Base-by-base conservation (phyloP, 106 monocot species). In the Dendrobium catenatum region DNA sequence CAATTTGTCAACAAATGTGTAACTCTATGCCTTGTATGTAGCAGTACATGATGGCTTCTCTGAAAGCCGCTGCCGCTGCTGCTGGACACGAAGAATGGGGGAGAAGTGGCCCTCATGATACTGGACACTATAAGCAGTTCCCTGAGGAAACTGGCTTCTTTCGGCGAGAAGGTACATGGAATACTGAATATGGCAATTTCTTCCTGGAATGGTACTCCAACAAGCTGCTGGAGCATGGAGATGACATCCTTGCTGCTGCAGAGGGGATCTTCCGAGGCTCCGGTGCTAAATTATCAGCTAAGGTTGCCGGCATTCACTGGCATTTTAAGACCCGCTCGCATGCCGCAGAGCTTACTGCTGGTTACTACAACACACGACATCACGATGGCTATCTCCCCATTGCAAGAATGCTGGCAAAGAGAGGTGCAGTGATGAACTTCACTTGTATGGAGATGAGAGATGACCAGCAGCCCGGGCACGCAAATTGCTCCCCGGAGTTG, bases 361-460 rank as follows among this genome's bases (percentile, higher is more conserved):
- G 96, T 3, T 96, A 96, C 80, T 96, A 94, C 92, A 96, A 96
- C 89, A 92, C 94, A 1, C 55, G 90, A 22, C 11, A 81, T 24
- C 59, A 77, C 13, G 88, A 95, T 6, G 91, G 93, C 3, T 95
- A 95, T 80, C 22, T 85, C 5, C 88, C 91, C 1, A 79, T 95
- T 18, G 95, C 91, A 0, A 42, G 49, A 55, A 77, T 87, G 89
- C 66, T 95, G 73, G 88, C 88, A 7, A 85, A 64, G 79, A 37
- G 78, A 9, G 88, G 89, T 0, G 91, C 33, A 0, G 86, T 86
- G 20, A 70, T 95, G 61, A 93, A 93, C 83, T 95, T 93, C 85
- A 95, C 95, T 1, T 95, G 95, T 67, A 91, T 95, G 90, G 95
- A 95, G 80, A 93, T 95, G 95, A 83, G 72, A n/a, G 95, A 93